Conservation (phyloP, 1,284 basidiomycete genomes). For the Sporisorium scitamineum region DNA sequence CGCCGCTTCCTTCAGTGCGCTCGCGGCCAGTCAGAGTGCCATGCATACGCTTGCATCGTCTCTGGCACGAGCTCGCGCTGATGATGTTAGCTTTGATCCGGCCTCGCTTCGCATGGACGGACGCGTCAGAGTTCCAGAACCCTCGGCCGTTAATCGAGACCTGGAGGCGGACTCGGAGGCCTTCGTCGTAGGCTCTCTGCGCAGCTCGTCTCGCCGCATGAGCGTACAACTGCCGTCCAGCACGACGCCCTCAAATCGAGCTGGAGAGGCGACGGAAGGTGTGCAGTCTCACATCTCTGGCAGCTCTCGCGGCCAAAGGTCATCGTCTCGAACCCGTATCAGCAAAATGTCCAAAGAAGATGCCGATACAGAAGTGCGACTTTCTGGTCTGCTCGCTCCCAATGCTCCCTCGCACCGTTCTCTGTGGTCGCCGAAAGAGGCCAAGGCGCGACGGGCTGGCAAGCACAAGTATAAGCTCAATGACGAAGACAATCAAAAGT, state of each 20-base stretch:
- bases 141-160: slow-evolving; percentile 26
- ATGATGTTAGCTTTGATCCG: slow-evolving; percentile 53
- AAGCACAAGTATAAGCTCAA: slow-evolving; percentile 54
- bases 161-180: slow-evolving; percentile 26
- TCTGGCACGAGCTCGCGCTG: slow-evolving; percentile 36
- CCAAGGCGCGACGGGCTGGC: slow-evolving; percentile 39
- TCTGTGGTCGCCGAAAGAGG: slow-evolving; percentile 48
- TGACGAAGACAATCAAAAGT: slow-evolving; percentile 56
- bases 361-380: slow-evolving; percentile 43
- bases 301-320: slow-evolving; percentile 22
- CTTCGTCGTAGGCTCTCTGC: slow-evolving; percentile 44
- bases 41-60: slow-evolving; percentile 41
- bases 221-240: slow-evolving; percentile 35
- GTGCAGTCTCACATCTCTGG: slow-evolving; percentile 9
- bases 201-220: slow-evolving; percentile 42
- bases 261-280: slow-evolving; percentile 5
- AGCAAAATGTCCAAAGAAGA: slow-evolving; percentile 51
- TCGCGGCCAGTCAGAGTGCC: slow-evolving; percentile 51
- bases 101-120: slow-evolving; percentile 60
- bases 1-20: slow-evolving; percentile 55
- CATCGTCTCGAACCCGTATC: slow-evolving; percentile 49
- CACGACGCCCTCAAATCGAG: slow-evolving; percentile 11
- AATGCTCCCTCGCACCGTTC: slow-evolving; percentile 63
- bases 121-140: slow-evolving; percentile 35
- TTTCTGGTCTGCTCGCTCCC: slow-evolving; percentile 61